Evolutionary conservation across 2,329 filamentous ascomycete species (phyloP), one percentile per base, ranked within the genome.

Genomic region (Didymella lethalis): DNA sequence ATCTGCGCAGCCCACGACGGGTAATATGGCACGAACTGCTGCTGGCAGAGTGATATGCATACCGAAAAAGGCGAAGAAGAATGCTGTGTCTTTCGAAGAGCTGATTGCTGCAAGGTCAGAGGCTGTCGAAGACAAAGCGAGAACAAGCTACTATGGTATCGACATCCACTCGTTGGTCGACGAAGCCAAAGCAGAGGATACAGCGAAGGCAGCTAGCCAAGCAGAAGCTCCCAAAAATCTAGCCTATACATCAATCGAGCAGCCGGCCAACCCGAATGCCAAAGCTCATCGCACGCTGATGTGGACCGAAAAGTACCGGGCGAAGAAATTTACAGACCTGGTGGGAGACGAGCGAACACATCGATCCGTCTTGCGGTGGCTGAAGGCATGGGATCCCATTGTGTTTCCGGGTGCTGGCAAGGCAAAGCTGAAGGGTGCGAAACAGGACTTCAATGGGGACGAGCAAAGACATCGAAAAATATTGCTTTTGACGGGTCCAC

Each of bases 221-320:
- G 60, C 65, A 23, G 46, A 70, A 38, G 48, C 49, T 2, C 50
- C 74, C 11, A 50, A 66, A 1, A 67, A 77, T 7, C 57, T 67
- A 12, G 70, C 73, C 16, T 63, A 65, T 67, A 72, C 32, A 47
- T 78, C 80, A 0, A 66, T 81, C 5, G 82, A 84, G 63, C 64
- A 73, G 4, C 54, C 67, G 10, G 36, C 49, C 7, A 38, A 55
- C 16, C 72, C 68, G 31, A 48, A 26, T 32, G 66, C 63, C 7
- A 80, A 77, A 61, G 67, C 63, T 16, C 71, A 62, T 20, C 75
- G 70, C 62, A 84, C 86, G 0, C 76, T 92, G 31, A 81, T 99
- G 73, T 99, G 95, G 95, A 97, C 94, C 0, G 95, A 99, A 74
- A 99, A 99, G 75, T 99, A 99, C 74, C 89, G 95, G 34, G 95